Evolutionary conservation across 139 green algal species (phyloP), one percentile per base, ranked within the genome.

Genomic region (Haematococcus lacustris): DNA sequence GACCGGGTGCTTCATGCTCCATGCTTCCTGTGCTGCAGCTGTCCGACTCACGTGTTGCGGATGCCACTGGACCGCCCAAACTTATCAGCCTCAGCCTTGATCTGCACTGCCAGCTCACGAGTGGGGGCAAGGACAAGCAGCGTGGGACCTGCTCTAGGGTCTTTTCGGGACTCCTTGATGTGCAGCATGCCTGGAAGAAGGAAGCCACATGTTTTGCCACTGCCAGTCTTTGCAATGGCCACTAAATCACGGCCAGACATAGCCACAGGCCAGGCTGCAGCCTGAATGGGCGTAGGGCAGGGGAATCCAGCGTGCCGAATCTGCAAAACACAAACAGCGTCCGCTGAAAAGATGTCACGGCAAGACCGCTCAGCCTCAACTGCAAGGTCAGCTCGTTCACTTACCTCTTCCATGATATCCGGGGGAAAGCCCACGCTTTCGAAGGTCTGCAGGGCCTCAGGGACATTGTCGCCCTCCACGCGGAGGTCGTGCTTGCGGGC

Each of bases 41-140:
- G n/a, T n/a, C n/a, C n/a, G 3, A 77, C 80, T 83, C 73, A 94
- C 83, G 87, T 92, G 81, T 91, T 93, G 17, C 77, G 76, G 51
- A 97, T 84, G 71, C 88, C 78, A 2, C 82, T 90, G 38, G 82
- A 88, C 28, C 81, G 75, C 26, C 93, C 91, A 83, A 97, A 98
- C 81, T 97, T 97, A 73, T 92, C 86, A 33, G 88, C 88, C 81
- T 98, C 92, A 6, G 88, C 84, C 74, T 96, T 90, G 76, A 97
- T 98, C 83, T 98, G 93, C 51, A 90, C 81, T 3, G 93, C 92
- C 64, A 98, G 86, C 90, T 98, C 93, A 32, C 93, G 88, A 30
- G 93, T 98, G 38, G 93, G 93, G 33, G 93, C 93, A 41, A 98
- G 80, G 3, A 97, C 85, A 13, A 95, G 83, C 67, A 93, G 73